Evolutionary conservation across 805 yeast genomes (phyloP).

Genomic region (Candida wancherniae): DNA sequence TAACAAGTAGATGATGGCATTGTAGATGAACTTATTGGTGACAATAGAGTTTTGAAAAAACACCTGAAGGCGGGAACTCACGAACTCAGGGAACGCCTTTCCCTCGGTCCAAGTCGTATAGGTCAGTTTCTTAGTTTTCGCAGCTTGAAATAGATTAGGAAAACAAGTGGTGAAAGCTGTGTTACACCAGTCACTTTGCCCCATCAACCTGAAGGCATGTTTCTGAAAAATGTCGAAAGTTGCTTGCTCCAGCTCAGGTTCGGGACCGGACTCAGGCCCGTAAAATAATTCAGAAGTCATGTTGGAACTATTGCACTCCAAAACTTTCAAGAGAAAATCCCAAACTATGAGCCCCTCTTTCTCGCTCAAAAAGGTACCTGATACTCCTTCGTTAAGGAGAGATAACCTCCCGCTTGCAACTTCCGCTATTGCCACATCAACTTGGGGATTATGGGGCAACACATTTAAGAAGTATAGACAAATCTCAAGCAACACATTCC

Average conservation of each 20-base stretch:
- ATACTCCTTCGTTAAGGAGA: conserved; percentile 6
- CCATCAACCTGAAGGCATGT: conserved; percentile 6
- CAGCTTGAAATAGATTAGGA: conserved; percentile 3
- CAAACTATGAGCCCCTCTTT: conserved; percentile 8
- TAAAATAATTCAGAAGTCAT: conserved; percentile 11
- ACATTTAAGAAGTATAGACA: conserved; percentile 9
- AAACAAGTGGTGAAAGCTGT: conserved; percentile 10
- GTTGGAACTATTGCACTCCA: conserved; percentile 8
- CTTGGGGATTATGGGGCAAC: conserved; percentile 8
- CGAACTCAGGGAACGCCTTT: conserved; percentile 9
- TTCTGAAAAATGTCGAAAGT: conserved; percentile 4
- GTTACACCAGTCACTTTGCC: conserved; percentile 4
- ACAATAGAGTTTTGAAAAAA: conserved; percentile 9
- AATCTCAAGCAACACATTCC: conserved; percentile 9
- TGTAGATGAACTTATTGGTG: conserved; percentile 8
- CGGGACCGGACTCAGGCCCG: conserved; percentile 1
- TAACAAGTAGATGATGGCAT: conserved; percentile 5
- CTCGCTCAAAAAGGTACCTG: conserved; percentile 5
- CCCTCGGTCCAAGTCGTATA: conserved; percentile 4
- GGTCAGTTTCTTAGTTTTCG: conserved; percentile 2
- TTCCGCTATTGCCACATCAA: conserved; percentile 9
- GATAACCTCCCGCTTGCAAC: conserved; percentile 8
- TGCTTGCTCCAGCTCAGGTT: conserved; percentile 1
- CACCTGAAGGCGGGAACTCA: conserved; percentile 2
- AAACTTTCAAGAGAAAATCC: conserved; percentile 9